Percentiles rank a stretch among this genome's conserved stretches.
phyloP scores from a whole-genome alignment of 2,329 filamentous ascomycete genomes.

The Colletotrichum spinosum region DNA sequence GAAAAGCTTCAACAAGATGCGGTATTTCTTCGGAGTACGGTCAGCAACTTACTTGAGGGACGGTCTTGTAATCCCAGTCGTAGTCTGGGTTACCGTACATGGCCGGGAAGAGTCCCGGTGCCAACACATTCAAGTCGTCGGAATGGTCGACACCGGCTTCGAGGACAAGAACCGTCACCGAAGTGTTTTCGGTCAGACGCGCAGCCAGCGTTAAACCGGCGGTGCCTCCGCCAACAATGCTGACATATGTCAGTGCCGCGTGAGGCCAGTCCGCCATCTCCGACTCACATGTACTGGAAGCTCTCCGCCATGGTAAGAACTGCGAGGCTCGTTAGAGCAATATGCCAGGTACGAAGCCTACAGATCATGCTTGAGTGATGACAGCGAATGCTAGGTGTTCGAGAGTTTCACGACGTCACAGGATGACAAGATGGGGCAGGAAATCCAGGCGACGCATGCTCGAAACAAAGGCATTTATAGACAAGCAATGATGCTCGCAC shows the following conservation, averaged over 20 bases:
- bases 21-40: background rate
- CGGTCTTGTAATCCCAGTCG: constrained; percentile 41
- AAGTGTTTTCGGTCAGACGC: constrained; percentile 54
- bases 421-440: background rate
- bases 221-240: constrained; percentile 66
- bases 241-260: constrained; percentile 42
- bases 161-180: constrained; percentile 25
- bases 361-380: background rate
- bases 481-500: background rate
- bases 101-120: constrained; percentile 36
- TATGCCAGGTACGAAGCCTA: background rate
- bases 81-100: constrained; percentile 39
- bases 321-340: constrained; percentile 2
- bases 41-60: constrained; percentile 36
- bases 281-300: constrained; percentile 27
- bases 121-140: constrained; percentile 35
- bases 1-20: background rate
- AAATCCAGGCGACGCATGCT: background rate
- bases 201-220: constrained; percentile 64
- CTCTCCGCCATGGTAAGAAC: constrained; percentile 9
- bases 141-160: constrained; percentile 39
- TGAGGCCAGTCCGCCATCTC: background rate
- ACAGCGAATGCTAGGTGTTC: background rate
- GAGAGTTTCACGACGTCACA: background rate
- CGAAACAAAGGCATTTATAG: background rate